phyloP scores from a whole-genome alignment of 805 yeast species.

The Sporopachydermia quercuum region DNA sequence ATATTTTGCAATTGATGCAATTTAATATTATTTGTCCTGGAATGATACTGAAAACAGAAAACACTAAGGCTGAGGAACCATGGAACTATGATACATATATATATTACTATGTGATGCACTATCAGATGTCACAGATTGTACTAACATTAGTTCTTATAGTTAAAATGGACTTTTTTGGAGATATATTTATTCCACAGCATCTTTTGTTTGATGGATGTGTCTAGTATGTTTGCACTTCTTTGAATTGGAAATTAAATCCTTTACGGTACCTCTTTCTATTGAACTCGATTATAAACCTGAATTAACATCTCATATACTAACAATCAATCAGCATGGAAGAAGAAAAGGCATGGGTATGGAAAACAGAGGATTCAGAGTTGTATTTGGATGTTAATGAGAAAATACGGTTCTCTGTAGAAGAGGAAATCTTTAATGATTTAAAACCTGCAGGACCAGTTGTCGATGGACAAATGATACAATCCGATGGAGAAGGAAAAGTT shows the following conservation, averaged over 20 bases:
- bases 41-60: no score
- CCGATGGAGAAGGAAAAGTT: slow-evolving; percentile 10
- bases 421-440: slow-evolving; percentile 70
- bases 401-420: slow-evolving; percentile 82
- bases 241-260: no score
- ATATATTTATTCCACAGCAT: slow-evolving; percentile 74
- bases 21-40: no score
- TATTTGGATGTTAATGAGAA: slow-evolving; percentile 84
- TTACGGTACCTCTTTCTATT: background rate
- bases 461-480: slow-evolving; percentile 14
- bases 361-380: slow-evolving; percentile 51
- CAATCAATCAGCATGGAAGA: slow-evolving; percentile 23
- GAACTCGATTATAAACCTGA: no score
- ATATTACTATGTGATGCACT: no score
- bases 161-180: slow-evolving; percentile 79
- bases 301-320: slow-evolving; percentile 1
- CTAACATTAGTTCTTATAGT: no score
- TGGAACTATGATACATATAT: no score
- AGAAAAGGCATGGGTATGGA: slow-evolving; percentile 97
- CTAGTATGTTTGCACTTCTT: slow-evolving; percentile 26
- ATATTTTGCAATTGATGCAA: no score
- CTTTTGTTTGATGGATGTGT: slow-evolving; percentile 67
- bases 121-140: no score
- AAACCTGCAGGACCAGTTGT: slow-evolving; percentile 58
- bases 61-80: no score